A percentile compares a stretch with the other conserved stretches of the same genome.
Conservation (phyloP, 306 rosid species). For the Vigna reflexopilosa region DNA sequence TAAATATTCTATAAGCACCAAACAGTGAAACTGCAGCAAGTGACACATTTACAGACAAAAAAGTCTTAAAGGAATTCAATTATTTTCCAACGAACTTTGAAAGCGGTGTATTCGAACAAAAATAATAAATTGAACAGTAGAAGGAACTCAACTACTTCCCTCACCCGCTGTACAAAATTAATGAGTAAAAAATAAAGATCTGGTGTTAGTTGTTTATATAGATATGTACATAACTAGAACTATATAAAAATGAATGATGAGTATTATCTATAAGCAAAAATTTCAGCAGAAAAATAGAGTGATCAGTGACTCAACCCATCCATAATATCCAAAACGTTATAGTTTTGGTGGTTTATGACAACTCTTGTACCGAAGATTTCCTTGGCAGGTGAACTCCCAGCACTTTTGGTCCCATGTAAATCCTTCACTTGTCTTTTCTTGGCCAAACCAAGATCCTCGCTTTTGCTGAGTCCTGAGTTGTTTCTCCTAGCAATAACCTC, state of each 20-base stretch:
- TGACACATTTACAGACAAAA: background rate
- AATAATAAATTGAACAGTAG: constrained; percentile 9
- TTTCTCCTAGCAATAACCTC: constrained; percentile 58
- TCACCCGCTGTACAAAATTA: background rate
- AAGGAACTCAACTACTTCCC: constrained; percentile 22
- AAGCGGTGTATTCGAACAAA: background rate
- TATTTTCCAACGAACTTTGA: background rate
- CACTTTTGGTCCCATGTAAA: constrained; percentile 59
- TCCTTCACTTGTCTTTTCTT: constrained; percentile 46
- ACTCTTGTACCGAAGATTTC: constrained; percentile 42
- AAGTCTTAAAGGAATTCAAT: too few species aligned
- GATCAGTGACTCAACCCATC: constrained; percentile 56
- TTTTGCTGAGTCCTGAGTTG: constrained; percentile 67
- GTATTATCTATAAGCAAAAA: background rate
- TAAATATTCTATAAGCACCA: background rate
- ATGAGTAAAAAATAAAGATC: background rate
- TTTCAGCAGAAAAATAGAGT: constrained; percentile 12
- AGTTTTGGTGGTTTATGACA: constrained; percentile 34
- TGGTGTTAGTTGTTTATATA: background rate
- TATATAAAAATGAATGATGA: constrained; percentile 19
- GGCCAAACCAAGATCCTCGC: constrained; percentile 57
- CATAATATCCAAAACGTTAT: constrained; percentile 61
- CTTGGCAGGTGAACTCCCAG: constrained; percentile 64
- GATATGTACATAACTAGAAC: constrained; percentile 26
- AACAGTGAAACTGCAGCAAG: background rate